Base-by-base conservation (phyloP, 352 stramenopile species). In the Peronospora tabacina region DNA sequence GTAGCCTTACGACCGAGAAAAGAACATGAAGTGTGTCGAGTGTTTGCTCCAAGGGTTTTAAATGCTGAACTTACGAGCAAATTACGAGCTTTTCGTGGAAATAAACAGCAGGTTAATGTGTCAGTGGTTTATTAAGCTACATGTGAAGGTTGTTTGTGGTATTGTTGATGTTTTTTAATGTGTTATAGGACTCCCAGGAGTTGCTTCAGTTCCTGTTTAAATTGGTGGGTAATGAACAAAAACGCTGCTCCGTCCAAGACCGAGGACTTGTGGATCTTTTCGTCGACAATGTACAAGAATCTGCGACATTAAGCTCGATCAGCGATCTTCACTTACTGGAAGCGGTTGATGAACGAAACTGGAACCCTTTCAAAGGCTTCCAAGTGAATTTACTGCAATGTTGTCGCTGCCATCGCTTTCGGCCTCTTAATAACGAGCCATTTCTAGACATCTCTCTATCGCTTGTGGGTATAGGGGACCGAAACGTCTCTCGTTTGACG, bases 181-280 rank as follows among this genome's bases (percentile, higher is more conserved):
- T 40, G 35, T 45, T 28, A n/a, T 46, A 90, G 70, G 82, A 94
- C 47, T 82, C 82, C 26, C 80, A 94, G 55, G 82, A 94, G 55
- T 61, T 94, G 17, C 59, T 94, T 39, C 82, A 91, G 63, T 87
- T 88, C 47, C 62, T 91, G n/a, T 78, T 94, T 55, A 85, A 87
- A 44, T 48, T 89, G 10, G 73, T 94, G n/a, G 67, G 70, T 26
- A 67, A 73, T 33, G 78, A 89, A 24, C 78, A 89, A 47, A 67
- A 69, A 37, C 48, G 56, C 35, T 82, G 64, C 24, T 60, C 55
- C 0, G 55, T 79, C 35, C 71, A 71, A 28, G 80, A 88, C 29
- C 57, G 66, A 15, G 77, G 75, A 4, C 60, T 88, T 1, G 66
- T 63, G 34, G 74, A 84, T 44, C 57, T 89, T 30, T 52, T 42